Evolutionary conservation across 2,329 filamentous ascomycete genomes (phyloP), one percentile per base, ranked within the genome.

Genomic region (Verticillium nonalfalfae): DNA sequence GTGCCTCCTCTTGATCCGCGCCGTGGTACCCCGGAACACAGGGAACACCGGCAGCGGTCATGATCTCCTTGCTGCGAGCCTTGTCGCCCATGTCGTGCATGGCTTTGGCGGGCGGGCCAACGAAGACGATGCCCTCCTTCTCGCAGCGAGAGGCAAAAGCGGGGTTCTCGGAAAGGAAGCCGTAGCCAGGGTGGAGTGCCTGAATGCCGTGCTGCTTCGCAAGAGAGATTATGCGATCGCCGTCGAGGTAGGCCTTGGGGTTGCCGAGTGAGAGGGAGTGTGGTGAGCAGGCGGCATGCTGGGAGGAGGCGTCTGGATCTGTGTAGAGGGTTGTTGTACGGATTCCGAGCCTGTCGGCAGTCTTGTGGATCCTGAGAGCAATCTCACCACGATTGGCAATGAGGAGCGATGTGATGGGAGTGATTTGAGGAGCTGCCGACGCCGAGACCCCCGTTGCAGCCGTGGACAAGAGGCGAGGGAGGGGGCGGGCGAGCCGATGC

Each of bases 381-480:
- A 99, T 99, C 77, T 99, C 95, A 69, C 95, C 95, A 68, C 95
- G 89, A 74, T 99, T 99, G 60, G 95, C 95, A 72, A 99, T 98
- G 31, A 99, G 83, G 52, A 98, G 90, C 9, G 93, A 96, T 60
- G 86, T 87, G 67, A 88, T 85, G 35, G 85, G 82, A 14, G 78
- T 81, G 56, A 76, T 68, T 54, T 72, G 69, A 7, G 52, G 59
- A 11, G 52, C 56, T 21, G 59, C 52, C 21, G 64, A 61, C 35
- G 63, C 62, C 15, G 61, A 56, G 38, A 68, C 55, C 5, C 26
- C 26, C 34, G 58, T 54, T 21, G 69, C 68, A 60, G 71, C 64
- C 38, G 71, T 70, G 61, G 77, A 72, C 56, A 75, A 68, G 36
- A 68, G 71, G 62, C 73, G 79, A 73, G 75, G 74, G 66, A 76